Percentiles rank a stretch among this genome's conserved stretches.
These are phyloP conservation scores for Schwanniomyces vanrijiae DNA, from an alignment of 805 yeast genomes.

Conservation along the genomic window DNA sequence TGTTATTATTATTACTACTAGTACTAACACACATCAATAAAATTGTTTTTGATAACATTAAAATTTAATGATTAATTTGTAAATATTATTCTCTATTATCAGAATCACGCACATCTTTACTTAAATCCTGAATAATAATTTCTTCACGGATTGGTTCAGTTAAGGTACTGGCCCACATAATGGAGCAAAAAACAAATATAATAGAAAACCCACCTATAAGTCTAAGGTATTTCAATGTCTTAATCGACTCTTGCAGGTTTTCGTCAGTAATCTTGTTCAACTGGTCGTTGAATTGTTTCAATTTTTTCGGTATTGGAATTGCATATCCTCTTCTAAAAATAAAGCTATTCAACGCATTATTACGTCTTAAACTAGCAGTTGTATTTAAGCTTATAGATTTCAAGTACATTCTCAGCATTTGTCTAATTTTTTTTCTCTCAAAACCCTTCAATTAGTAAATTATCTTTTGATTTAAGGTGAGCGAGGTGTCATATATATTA, in stretches of 20 bases:
- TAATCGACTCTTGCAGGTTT: constrained; percentile 27
- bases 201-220: constrained; percentile 25
- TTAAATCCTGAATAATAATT: constrained; percentile 13
- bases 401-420: background rate
- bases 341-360: background rate
- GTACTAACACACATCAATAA: too few species aligned
- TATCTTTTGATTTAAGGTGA: too few species aligned
- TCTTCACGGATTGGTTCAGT: constrained; percentile 11
- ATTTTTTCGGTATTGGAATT: constrained; percentile 13
- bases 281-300: constrained; percentile 19
- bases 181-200: constrained; percentile 24
- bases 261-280: constrained; percentile 36
- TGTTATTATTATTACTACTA: too few species aligned
- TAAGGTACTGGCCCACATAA: constrained; percentile 26
- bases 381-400: background rate
- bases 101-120: constrained; percentile 21
- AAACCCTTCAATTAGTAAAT: too few species aligned
- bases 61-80: too few species aligned
- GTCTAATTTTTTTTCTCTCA: background rate
- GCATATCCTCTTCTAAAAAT: background rate
- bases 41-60: too few species aligned
- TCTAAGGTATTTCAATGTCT: constrained; percentile 22
- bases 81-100: too few species aligned
- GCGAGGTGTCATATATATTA: background rate
- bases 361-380: background rate